Percentiles rank a stretch among this genome's conserved stretches.
Conservation (phyloP, 768 basidiomycete species). For the Cyathus striatus region DNA sequence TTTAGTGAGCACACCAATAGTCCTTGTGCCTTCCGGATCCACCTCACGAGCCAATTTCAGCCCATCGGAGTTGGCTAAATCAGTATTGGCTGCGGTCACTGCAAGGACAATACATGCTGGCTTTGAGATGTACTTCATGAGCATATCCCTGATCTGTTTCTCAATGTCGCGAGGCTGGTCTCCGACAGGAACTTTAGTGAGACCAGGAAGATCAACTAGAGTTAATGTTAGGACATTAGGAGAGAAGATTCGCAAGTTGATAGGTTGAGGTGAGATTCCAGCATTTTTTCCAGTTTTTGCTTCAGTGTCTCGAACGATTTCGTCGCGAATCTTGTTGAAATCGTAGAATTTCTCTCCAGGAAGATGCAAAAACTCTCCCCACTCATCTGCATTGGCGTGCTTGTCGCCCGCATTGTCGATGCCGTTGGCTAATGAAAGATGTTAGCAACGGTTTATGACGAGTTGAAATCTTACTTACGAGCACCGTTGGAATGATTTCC, state of each 20-base stretch:
- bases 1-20: conserved; percentile 98
- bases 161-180: conserved; percentile 98
- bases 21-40: conserved; percentile 93
- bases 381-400: conserved; percentile 87
- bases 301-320: conserved; percentile 96
- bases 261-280: conserved; percentile 94
- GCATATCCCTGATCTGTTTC: conserved; percentile 95
- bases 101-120: conserved; percentile 96
- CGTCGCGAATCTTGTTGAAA: conserved; percentile 93
- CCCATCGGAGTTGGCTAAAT: conserved; percentile 98
- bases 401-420: conserved; percentile 56
- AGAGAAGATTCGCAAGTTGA: conserved; percentile 96
- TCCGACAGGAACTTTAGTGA: conserved; percentile 93
- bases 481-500: conserved; percentile 27
- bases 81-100: conserved; percentile 92
- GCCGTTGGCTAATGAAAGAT: conserved; percentile 35
- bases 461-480: conserved; percentile 30
- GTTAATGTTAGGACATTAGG: conserved; percentile 97
- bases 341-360: conserved; percentile 98
- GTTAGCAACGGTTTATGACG: conserved; percentile 4
- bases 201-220: conserved; percentile 93
- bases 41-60: conserved; percentile 94
- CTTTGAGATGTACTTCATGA: conserved; percentile 91
- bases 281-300: conserved; percentile 98
- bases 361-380: conserved; percentile 98